Evolutionary conservation across 2,329 filamentous ascomycete genomes (phyloP).

Genomic region (Sphaerulina musiva): DNA sequence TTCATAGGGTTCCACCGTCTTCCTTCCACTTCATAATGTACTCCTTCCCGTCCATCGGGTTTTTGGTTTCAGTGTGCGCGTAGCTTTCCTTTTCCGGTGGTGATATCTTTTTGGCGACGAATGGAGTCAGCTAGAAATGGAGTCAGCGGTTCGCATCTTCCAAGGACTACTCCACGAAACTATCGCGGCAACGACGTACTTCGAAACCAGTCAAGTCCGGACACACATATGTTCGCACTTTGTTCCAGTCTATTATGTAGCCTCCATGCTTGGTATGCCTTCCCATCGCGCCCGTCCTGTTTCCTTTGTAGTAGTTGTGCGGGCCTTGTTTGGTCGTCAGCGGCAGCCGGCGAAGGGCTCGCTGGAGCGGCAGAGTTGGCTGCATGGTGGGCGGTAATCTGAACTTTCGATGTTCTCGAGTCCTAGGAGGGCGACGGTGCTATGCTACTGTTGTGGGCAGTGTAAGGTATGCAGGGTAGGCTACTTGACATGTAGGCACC

Average conservation of each 20-base stretch:
- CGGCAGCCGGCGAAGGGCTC: conserved; percentile 64
- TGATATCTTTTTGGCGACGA: conserved; percentile 59
- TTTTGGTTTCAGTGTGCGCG: conserved; percentile 27
- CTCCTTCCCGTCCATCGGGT: conserved; percentile 29
- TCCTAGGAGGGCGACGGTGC: background rate
- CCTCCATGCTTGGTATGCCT: conserved; percentile 74
- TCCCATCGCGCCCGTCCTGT: conserved; percentile 80
- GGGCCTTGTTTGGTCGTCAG: conserved; percentile 91
- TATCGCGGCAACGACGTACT: conserved; percentile 42
- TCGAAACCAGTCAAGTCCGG: conserved; percentile 66
- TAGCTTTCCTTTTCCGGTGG: conserved; percentile 48
- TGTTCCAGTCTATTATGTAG: conserved; percentile 75
- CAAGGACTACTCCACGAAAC: background rate
- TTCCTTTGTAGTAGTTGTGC: conserved; percentile 97
- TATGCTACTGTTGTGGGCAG: background rate
- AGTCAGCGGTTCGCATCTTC: background rate
- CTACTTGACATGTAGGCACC: too few relatives aligned
- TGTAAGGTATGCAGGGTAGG: background rate
- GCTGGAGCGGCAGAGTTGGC: conserved; percentile 60
- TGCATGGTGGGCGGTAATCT: conserved; percentile 38
- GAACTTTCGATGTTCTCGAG: background rate
- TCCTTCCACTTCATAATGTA: conserved; percentile 33
- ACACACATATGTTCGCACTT: conserved; percentile 85
- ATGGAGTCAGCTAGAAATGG: conserved; percentile 63
- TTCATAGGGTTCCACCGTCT: conserved; percentile 30